Conservation (phyloP, 345 rosid species). For the Eucalyptus paniculata region DNA sequence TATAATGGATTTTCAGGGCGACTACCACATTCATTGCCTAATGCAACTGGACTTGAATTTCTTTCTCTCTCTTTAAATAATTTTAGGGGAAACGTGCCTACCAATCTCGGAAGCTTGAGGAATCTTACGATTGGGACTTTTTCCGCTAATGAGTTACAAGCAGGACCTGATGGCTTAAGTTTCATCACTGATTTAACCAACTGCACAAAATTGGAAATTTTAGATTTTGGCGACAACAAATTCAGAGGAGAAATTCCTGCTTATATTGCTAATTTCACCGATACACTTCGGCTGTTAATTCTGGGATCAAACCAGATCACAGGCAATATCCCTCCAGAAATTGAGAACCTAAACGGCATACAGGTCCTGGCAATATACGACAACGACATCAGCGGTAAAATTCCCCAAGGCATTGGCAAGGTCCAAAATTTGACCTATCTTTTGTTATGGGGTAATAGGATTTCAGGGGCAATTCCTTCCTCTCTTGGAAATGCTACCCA, state of each 20-base stretch:
- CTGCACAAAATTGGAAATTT: fast-evolving
- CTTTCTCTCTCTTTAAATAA: fast-evolving
- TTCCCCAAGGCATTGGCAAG: background rate
- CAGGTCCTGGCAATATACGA: fast-evolving
- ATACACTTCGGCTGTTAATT: fast-evolving
- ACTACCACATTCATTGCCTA: background rate
- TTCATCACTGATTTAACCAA: background rate
- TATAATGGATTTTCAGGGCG: fast-evolving
- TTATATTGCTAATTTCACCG: background rate
- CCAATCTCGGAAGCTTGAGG: background rate
- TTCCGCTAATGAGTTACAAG: fast-evolving
- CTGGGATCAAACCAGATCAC: background rate
- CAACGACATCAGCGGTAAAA: background rate
- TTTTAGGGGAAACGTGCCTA: background rate
- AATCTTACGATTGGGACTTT: fast-evolving
- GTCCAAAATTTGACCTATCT: background rate
- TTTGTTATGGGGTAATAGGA: fast-evolving
- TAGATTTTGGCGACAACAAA: fast-evolving
- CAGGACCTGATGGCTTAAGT: background rate
- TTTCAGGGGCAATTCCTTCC: background rate
- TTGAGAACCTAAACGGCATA: background rate
- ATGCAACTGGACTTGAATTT: background rate
- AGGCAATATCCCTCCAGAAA: background rate
- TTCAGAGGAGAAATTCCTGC: background rate
- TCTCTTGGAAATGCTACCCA: background rate